phyloP scores from a whole-genome alignment of 163 green algal species.

The Prototheca cutis region DNA sequence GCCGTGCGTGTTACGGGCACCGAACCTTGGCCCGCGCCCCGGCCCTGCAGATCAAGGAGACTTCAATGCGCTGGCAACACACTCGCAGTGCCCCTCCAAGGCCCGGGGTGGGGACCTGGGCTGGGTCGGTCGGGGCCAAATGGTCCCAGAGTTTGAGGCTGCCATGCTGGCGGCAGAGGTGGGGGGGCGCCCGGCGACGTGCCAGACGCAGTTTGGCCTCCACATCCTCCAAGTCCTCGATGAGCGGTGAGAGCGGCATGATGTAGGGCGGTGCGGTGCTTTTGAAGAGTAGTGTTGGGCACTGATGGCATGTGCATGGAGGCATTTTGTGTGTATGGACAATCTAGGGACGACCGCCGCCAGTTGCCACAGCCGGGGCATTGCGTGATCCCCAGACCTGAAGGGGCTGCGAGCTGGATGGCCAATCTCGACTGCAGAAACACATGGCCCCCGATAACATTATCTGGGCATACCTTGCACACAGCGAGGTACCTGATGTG shows the following conservation, averaged over 20 bases:
- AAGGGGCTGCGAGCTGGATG: too few species aligned
- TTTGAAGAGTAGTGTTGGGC: neutral
- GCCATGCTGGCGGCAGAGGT: constrained; percentile 22
- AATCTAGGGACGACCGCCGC: too few species aligned
- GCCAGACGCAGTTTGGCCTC: constrained; percentile 26
- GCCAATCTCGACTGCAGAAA: neutral
- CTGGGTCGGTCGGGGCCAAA: constrained; percentile 26
- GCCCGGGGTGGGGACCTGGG: constrained; percentile 32
- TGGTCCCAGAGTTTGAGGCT: constrained; percentile 34
- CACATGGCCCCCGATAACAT: neutral
- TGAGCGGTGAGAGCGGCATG: neutral
- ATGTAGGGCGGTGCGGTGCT: neutral
- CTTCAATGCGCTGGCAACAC: too few species aligned
- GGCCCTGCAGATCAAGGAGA: too few species aligned
- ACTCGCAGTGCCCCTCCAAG: constrained; percentile 7
- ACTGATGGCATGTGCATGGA: neutral
- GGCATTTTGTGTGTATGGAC: neutral
- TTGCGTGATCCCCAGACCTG: too few species aligned
- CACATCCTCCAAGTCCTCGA: constrained; percentile 31
- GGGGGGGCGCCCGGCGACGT: constrained; percentile 10
- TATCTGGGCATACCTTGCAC: neutral
- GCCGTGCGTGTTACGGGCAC: neutral
- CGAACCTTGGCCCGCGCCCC: too few species aligned
- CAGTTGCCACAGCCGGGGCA: too few species aligned
- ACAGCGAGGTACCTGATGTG: neutral